Base-by-base conservation (phyloP, 2,329 filamentous ascomycete genomes). In the Clonostachys chloroleuca region DNA sequence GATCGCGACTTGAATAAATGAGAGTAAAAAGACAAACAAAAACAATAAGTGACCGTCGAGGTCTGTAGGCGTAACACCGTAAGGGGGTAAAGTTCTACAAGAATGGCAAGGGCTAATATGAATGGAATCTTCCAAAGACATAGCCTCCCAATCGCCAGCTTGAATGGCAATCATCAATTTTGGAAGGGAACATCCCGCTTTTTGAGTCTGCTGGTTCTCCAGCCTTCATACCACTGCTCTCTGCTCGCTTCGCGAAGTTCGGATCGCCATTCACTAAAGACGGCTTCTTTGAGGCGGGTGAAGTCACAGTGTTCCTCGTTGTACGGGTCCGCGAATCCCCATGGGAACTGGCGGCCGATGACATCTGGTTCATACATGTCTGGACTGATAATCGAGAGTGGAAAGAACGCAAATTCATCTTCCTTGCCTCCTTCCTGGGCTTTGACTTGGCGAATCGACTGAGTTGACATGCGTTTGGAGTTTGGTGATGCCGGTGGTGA, bases 301-400 rank as follows among this genome's bases (percentile, higher is more conserved):
- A 96, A 99, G 68, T 99, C 94, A 69, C 94, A 99, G 70, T 99
- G 94, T 57, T 88, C 82, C 33, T 84, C 77, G 59, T 97, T 86
- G 72, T 94, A 92, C 1, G 94, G 94, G 61, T 97, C 90, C 5
- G 94, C 94, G 57, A 96, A 95, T 7, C 94, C 94, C 94, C 94
- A 99, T 0, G 94, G 89, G 64, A 97, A 99, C 54, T 86, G 85
- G 50, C 94, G 87, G 42, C 94, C 94, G 50, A 95, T 72, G 14
- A 88, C 75, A 34, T 78, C 81, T 9, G 86, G 85, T 58, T 95
- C 89, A 68, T 97, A 95, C 40, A 89, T 80, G 64, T 99, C 94
- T 0, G 94, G 94, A 52, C 90, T 96, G 63, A 99, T 87, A 63
- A 96, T 89, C 39, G 91, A 96, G 61, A 97, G 83, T 1, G 94